phyloP scores from a whole-genome alignment of 441 rosid species.

The Croton laevigatus region DNA sequence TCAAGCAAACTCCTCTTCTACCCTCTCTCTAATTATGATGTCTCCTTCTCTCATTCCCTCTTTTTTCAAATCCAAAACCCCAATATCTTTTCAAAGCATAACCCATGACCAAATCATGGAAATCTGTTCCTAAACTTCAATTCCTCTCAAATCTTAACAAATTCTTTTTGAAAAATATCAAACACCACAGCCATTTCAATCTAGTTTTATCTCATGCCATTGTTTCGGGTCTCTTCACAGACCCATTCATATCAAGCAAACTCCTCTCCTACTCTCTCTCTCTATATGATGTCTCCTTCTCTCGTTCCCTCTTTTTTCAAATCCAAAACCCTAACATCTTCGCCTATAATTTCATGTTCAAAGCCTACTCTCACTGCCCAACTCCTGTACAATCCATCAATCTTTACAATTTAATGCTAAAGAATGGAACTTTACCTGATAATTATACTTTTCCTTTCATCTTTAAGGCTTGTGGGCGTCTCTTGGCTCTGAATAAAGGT shows the following conservation, averaged over 20 bases:
- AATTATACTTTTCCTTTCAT: slow-evolving; percentile 25
- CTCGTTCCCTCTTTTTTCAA: slow-evolving; percentile 19
- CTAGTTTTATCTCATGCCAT: slow-evolving; percentile 19
- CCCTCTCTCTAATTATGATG: slow-evolving; percentile 1
- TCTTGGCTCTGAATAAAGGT: slow-evolving; percentile 13
- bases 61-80: slow-evolving; percentile 19
- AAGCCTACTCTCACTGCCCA: slow-evolving; percentile 19
- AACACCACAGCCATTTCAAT: slow-evolving; percentile 7
- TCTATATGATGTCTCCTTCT: neutral
- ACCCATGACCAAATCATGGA: neutral
- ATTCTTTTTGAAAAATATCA: neutral
- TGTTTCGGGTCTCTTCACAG: slow-evolving; percentile 17
- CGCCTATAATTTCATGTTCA: slow-evolving; percentile 18
- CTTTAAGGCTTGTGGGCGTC: slow-evolving; percentile 16
- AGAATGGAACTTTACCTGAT: slow-evolving; percentile 15
- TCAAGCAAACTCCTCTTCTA: slow-evolving; percentile 19
- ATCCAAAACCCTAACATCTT: slow-evolving; percentile 17
- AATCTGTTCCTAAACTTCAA: neutral
- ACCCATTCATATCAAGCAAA: slow-evolving; percentile 15
- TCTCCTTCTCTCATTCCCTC: slow-evolving; percentile 18
- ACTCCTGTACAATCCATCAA: slow-evolving; percentile 12
- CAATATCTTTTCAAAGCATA: slow-evolving; percentile 17
- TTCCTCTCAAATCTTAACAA: neutral
- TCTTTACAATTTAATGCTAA: slow-evolving; percentile 17
- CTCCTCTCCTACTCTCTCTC: slow-evolving; percentile 17